phyloP scores from a whole-genome alignment of 2,329 filamentous ascomycete genomes.

The Sporothrix inflata region DNA sequence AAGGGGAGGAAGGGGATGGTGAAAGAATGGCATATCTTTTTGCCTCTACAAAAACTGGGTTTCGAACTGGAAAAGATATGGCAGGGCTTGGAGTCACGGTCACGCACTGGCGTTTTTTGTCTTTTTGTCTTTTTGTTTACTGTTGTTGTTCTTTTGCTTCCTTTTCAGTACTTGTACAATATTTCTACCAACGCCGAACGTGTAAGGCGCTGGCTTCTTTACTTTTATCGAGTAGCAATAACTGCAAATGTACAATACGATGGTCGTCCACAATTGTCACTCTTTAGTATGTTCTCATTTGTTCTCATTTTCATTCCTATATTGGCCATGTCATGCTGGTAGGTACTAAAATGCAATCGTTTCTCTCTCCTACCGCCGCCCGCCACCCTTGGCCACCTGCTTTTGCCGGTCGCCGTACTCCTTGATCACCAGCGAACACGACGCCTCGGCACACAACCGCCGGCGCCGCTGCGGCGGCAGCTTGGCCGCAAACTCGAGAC shows the following conservation, averaged over 20 bases:
- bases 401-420: conserved; percentile 71
- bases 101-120: not conserved
- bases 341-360: not conserved
- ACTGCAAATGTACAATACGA: not conserved
- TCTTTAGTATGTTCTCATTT: not conserved
- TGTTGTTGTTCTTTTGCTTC: not conserved
- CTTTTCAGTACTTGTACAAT: not conserved
- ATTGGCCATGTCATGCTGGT: not conserved
- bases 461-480: conserved; percentile 73
- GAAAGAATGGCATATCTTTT: not conserved
- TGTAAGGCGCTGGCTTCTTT: not conserved
- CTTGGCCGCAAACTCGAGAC: conserved; percentile 85
- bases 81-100: not conserved
- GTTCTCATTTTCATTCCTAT: not conserved
- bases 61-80: not conserved
- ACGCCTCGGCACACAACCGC: conserved; percentile 83
- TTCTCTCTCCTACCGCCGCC: not conserved
- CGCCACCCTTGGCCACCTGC: conserved; percentile 49
- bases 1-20: not conserved
- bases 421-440: conserved; percentile 79
- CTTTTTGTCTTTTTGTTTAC: not conserved
- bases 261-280: not conserved
- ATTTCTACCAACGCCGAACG: not conserved
- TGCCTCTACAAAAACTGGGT: not conserved
- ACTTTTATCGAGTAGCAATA: not conserved